phyloP scores from a whole-genome alignment of 352 stramenopile genomes.

The Globisporangium alternatum region DNA sequence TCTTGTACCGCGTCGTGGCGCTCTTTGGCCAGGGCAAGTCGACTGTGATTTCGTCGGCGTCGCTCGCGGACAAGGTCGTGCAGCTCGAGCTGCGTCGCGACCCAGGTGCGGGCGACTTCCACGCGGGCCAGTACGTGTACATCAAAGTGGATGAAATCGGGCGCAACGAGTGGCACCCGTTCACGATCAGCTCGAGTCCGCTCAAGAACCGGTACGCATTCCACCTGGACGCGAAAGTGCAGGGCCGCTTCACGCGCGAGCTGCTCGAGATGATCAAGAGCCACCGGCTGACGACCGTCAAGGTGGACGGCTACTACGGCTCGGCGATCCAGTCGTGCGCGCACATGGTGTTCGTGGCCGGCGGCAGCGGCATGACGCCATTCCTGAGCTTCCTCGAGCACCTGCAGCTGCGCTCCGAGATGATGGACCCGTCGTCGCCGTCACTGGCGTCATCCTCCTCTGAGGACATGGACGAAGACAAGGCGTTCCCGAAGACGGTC shows the following conservation, averaged over 20 bases:
- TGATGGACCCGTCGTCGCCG: constrained; percentile 8
- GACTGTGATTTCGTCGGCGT: constrained; percentile 37
- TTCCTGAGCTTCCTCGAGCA: constrained; percentile 69
- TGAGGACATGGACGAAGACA: constrained; percentile 17
- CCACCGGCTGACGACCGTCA: constrained; percentile 38
- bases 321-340: constrained; percentile 35
- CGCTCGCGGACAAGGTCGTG: constrained; percentile 43
- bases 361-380: constrained; percentile 69
- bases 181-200: constrained; percentile 70
- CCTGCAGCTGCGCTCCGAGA: constrained; percentile 33
- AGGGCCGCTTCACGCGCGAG: constrained; percentile 53
- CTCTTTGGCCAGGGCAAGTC: constrained; percentile 35
- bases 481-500: constrained; percentile 34
- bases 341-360: constrained; percentile 70
- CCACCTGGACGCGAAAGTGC: constrained; percentile 55
- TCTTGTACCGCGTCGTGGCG: constrained; percentile 59
- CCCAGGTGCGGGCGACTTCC: constrained; percentile 28
- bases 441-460: not conserved
- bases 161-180: constrained; percentile 66
- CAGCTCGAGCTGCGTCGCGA: constrained; percentile 55
- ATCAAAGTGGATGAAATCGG: constrained; percentile 54
- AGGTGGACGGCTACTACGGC: constrained; percentile 74
- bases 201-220: constrained; percentile 40
- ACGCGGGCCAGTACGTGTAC: constrained; percentile 71
- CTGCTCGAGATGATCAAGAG: constrained; percentile 45